Evolutionary conservation across 2,329 filamentous ascomycete species (phyloP).

Genomic region (Cryphonectria carpinicola): DNA sequence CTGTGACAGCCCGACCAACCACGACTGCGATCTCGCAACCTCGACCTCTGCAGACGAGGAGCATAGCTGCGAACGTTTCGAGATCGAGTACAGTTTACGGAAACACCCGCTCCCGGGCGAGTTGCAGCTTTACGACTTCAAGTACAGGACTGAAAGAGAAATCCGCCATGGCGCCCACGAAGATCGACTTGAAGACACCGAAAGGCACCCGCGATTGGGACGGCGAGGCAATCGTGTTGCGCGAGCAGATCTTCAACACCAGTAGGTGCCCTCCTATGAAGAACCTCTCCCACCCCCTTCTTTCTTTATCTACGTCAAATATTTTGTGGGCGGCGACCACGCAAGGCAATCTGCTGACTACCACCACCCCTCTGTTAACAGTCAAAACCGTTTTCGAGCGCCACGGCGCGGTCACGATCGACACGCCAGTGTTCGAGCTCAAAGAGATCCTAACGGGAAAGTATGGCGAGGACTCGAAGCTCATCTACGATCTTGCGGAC

Average conservation of each 20-base stretch:
- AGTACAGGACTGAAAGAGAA: slow-evolving; percentile 1
- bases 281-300: too few relatives aligned
- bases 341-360: slow-evolving; percentile 38
- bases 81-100: background rate
- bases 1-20: slow-evolving; percentile 20
- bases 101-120: background rate
- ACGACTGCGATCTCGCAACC: slow-evolving; percentile 7
- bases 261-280: slow-evolving; percentile 19
- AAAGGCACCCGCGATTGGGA: slow-evolving; percentile 37
- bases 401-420: slow-evolving; percentile 78
- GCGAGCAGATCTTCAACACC: slow-evolving; percentile 35
- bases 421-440: slow-evolving; percentile 84
- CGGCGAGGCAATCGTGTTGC: slow-evolving; percentile 33
- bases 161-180: slow-evolving; percentile 24
- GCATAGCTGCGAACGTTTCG: slow-evolving; percentile 1
- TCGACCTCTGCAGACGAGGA: background rate
- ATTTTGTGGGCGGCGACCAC: background rate
- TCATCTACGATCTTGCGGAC: slow-evolving; percentile 88
- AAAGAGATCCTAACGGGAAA: slow-evolving; percentile 86
- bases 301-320: background rate
- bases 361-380: slow-evolving; percentile 46
- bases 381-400: slow-evolving; percentile 82
- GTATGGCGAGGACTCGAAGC: slow-evolving; percentile 90
- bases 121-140: slow-evolving; percentile 6
- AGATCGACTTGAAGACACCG: slow-evolving; percentile 34